These are phyloP conservation scores for Cytospora mali DNA, from an alignment of 2,329 filamentous ascomycete genomes.

Conservation along the genomic window DNA sequence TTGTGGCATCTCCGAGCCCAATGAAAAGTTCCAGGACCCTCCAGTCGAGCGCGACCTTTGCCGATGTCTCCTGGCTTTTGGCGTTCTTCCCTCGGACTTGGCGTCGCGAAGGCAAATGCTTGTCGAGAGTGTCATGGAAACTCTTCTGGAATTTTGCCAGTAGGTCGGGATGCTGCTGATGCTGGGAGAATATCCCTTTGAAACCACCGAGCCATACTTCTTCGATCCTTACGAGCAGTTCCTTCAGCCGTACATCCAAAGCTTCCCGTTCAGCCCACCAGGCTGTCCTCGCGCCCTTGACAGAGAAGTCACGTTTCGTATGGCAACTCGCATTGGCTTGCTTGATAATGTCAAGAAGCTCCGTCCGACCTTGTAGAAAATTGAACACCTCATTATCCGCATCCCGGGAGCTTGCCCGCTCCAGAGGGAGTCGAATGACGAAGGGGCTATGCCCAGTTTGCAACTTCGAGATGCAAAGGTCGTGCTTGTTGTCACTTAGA, in stretches of 20 bases:
- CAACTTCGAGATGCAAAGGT: constrained; percentile 87
- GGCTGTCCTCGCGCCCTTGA: constrained; percentile 73
- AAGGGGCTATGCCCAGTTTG: constrained; percentile 77
- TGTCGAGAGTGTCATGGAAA: constrained; percentile 79
- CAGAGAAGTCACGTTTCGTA: constrained; percentile 67
- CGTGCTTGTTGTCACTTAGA: constrained; percentile 77
- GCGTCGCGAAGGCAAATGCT: constrained; percentile 81
- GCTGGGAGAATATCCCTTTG: constrained; percentile 86
- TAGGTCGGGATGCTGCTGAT: constrained; percentile 62
- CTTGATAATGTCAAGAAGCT: constrained; percentile 81
- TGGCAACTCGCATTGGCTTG: constrained; percentile 85
- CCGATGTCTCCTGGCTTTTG: constrained; percentile 39
- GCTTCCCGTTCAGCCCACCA: constrained; percentile 91
- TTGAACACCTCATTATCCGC: constrained; percentile 78
- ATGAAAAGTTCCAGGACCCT: constrained; percentile 85
- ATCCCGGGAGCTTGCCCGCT: constrained; percentile 78
- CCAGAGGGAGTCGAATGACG: constrained; percentile 81
- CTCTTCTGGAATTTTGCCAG: constrained; percentile 75
- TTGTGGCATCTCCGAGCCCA: constrained; percentile 74
- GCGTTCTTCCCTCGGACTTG: constrained; percentile 60
- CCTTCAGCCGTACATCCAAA: constrained; percentile 75
- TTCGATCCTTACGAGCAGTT: constrained; percentile 83
- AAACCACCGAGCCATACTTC: constrained; percentile 95
- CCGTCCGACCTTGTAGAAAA: constrained; percentile 76
- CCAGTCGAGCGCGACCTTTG: constrained; percentile 54